These are phyloP conservation scores for Mycosphaerella arachidis DNA, from an alignment of 2,329 filamentous ascomycete species.

Conservation along the genomic window DNA sequence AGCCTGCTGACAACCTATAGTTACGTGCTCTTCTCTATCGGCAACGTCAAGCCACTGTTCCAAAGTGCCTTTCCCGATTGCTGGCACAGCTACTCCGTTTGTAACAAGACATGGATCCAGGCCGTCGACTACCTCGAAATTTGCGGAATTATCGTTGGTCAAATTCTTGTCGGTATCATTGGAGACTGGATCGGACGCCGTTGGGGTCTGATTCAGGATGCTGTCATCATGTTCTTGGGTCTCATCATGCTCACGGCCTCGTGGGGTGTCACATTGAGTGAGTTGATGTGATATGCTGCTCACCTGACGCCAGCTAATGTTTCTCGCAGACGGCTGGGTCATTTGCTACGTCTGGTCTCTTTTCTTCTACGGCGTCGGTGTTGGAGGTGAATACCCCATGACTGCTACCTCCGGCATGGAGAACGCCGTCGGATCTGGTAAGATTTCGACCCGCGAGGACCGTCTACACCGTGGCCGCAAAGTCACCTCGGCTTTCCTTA, in stretches of 20 bases:
- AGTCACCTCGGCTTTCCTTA: conserved; percentile 91
- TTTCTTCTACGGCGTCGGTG: conserved; percentile 76
- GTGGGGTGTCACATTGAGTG: conserved; percentile 70
- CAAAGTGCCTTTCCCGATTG: conserved; percentile 69
- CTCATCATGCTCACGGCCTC: conserved; percentile 85
- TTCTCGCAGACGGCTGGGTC: conserved; percentile 71
- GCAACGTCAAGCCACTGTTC: conserved; percentile 83
- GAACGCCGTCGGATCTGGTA: conserved; percentile 74
- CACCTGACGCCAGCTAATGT: conserved; percentile 7
- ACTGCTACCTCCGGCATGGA: conserved; percentile 88
- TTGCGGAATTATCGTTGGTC: conserved; percentile 89
- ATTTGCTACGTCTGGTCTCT: conserved; percentile 95
- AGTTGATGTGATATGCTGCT: not conserved
- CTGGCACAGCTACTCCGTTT: conserved; percentile 61
- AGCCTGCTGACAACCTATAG: conserved; percentile 37
- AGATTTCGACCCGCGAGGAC: conserved; percentile 84
- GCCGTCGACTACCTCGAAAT: conserved; percentile 90
- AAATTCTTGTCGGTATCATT: conserved; percentile 78
- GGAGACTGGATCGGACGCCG: conserved; percentile 82
- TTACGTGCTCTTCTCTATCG: conserved; percentile 95
- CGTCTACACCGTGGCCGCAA: conserved; percentile 93
- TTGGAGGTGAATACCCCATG: conserved; percentile 90
- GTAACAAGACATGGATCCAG: conserved; percentile 73
- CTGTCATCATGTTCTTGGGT: conserved; percentile 88
- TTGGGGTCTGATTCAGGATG: conserved; percentile 94